Evolutionary conservation across 768 basidiomycete species (phyloP).

Genomic region (Pluteus cervinus): DNA sequence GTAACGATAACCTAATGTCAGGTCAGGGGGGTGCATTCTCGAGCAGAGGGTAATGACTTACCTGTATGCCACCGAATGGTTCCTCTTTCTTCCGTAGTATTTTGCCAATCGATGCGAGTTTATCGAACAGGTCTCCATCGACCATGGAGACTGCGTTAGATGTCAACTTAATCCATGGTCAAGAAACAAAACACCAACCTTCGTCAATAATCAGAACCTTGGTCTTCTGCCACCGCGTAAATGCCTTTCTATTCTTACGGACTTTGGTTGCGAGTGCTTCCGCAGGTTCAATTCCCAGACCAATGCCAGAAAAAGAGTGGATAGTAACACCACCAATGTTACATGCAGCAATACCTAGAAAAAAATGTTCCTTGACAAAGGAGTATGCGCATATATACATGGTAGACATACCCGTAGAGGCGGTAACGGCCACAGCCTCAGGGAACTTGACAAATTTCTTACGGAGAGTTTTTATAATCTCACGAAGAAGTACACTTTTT

Average conservation of each 20-base stretch:
- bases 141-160: conserved; percentile 85
- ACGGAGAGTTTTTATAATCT: conserved; percentile 76
- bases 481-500: conserved; percentile 90
- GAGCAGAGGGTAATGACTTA: conserved; percentile 17
- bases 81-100: conserved; percentile 50
- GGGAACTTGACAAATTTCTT: conserved; percentile 42
- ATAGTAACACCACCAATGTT: conserved; percentile 96
- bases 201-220: conserved; percentile 83
- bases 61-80: conserved; percentile 95
- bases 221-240: conserved; percentile 74
- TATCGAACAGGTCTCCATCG: conserved; percentile 90
- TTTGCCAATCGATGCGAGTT: conserved; percentile 68
- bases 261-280: conserved; percentile 61
- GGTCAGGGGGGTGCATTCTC: background rate
- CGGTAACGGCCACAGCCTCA: conserved; percentile 89
- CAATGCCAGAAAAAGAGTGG: conserved; percentile 95
- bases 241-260: conserved; percentile 79
- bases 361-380: background rate
- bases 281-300: conserved; percentile 65
- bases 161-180: background rate
- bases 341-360: conserved; percentile 85
- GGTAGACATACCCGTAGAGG: conserved; percentile 68
- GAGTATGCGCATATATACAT: background rate
- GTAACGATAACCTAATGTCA: conserved; percentile 72
- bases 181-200: conserved; percentile 34